Percentiles rank a stretch among this genome's conserved stretches.
Evolutionary conservation across 2,329 filamentous ascomycete species (phyloP).

Genomic region (Penicillium sp.): DNA sequence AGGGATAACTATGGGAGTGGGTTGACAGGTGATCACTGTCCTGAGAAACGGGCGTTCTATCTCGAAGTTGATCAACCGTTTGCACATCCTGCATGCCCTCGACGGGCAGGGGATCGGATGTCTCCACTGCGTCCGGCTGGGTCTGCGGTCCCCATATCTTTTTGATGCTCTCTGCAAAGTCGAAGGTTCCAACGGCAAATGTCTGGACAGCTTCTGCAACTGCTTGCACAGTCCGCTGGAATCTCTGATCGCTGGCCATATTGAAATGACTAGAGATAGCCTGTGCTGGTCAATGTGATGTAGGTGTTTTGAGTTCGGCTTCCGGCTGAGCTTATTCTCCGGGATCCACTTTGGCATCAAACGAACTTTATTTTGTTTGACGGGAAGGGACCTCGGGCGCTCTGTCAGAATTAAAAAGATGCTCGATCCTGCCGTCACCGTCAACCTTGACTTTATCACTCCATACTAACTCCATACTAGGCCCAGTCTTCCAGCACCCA

Average conservation of each 20-base stretch:
- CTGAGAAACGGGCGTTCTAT: not conserved
- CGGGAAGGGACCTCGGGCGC: no score
- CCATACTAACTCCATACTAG: no score
- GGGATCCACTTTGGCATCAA: not conserved
- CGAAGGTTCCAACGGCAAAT: not conserved
- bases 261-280: not conserved
- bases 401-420: no score
- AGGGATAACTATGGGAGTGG: not conserved
- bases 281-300: not conserved
- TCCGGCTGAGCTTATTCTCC: not conserved
- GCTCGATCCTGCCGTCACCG: no score
- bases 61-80: not conserved
- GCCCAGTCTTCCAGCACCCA: no score
- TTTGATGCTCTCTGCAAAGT: not conserved
- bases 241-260: not conserved
- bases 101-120: not conserved
- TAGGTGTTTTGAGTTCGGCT: not conserved
- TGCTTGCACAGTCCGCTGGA: not conserved
- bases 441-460: no score
- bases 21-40: not conserved
- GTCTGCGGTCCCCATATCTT: not conserved
- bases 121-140: not conserved
- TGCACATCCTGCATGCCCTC: not conserved
- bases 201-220: not conserved
- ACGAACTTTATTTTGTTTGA: no score